Conservation (phyloP, 495 filamentous ascomycete species). For the Neurospora africana region DNA sequence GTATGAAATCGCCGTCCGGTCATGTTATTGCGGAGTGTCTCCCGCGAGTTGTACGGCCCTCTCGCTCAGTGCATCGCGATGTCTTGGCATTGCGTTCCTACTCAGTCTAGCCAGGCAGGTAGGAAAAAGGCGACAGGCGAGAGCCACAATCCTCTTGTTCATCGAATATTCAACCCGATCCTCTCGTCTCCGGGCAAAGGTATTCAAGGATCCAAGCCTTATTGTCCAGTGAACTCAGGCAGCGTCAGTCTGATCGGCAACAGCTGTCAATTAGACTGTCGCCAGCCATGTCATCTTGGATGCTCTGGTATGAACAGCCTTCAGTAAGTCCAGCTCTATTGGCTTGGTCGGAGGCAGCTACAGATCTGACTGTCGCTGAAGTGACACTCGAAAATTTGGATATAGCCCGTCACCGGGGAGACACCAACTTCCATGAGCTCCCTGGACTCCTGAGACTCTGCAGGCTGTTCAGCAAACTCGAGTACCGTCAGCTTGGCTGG, state of each 20-base stretch:
- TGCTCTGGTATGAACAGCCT: background rate
- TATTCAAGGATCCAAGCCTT: slow-evolving; percentile 37
- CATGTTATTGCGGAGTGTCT: background rate
- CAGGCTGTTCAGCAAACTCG: background rate
- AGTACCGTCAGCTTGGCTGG: background rate
- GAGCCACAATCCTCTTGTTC: slow-evolving; percentile 3
- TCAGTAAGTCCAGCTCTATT: background rate
- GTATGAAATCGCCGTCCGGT: background rate
- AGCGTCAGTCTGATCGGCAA: background rate
- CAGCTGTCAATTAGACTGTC: background rate
- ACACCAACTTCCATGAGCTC: background rate
- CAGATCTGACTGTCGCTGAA: background rate
- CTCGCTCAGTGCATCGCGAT: background rate
- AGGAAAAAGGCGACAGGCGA: too few species aligned
- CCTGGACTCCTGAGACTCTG: background rate
- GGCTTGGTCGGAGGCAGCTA: background rate
- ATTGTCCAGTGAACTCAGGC: background rate
- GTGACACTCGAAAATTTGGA: background rate
- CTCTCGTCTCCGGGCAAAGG: slow-evolving; percentile 68
- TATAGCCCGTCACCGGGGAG: background rate
- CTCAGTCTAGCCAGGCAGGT: too few species aligned
- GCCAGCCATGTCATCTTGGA: background rate
- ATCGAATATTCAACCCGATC: slow-evolving; percentile 74
- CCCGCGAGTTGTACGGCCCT: background rate
- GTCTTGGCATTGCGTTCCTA: background rate